These are phyloP conservation scores for Nannochloropsis salina DNA, from an alignment of 108 stramenopile genomes.

Conservation along the genomic window DNA sequence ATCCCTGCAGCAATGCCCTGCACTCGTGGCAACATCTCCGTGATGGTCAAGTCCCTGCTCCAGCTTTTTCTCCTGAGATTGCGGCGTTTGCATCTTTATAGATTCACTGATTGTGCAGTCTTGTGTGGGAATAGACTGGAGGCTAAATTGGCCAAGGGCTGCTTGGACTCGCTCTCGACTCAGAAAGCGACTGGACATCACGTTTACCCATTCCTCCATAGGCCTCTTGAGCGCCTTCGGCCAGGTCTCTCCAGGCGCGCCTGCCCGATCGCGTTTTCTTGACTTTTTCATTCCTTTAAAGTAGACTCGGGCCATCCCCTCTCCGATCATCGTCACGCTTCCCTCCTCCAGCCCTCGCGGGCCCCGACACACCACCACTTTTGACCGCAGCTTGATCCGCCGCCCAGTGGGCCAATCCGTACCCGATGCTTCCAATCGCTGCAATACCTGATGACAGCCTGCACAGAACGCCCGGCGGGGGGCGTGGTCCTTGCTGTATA, in stretches of 20 bases:
- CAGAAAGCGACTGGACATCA: slow-evolving; percentile 36
- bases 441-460: slow-evolving; percentile 5
- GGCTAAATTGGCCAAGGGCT: neutral
- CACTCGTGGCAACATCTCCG: neutral
- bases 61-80: neutral
- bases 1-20: neutral
- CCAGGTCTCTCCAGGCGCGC: neutral
- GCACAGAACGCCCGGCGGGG: neutral
- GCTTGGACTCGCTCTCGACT: neutral
- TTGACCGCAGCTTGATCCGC: slow-evolving; percentile 27
- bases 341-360: slow-evolving; percentile 26
- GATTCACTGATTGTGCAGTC: neutral
- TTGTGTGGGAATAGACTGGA: neutral
- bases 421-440: neutral
- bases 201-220: slow-evolving; percentile 40
- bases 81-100: neutral
- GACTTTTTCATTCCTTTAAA: slow-evolving; percentile 21
- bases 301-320: slow-evolving; percentile 34
- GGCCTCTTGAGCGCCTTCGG: slow-evolving; percentile 25
- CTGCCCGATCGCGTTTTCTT: neutral
- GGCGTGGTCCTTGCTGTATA: neutral
- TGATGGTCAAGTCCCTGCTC: neutral
- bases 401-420: slow-evolving; percentile 19
- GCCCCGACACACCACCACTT: slow-evolving; percentile 41
- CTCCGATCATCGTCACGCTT: slow-evolving; percentile 38